Base-by-base conservation (phyloP, 2,329 filamentous ascomycete species). In the Penicillium frequentans region DNA sequence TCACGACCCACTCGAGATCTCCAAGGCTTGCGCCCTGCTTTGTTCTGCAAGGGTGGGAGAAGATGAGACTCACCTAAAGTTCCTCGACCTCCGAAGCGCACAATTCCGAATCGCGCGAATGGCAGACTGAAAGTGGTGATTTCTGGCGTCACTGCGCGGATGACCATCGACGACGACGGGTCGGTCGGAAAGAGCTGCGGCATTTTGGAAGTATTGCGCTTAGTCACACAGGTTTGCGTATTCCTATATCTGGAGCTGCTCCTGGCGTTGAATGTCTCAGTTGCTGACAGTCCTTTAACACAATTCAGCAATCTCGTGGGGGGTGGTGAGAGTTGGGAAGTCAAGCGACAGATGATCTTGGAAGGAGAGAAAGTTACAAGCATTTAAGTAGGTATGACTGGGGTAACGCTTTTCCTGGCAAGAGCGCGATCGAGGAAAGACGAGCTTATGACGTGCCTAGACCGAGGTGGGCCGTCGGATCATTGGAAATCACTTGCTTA, bases 81-180 rank as follows among this genome's bases (percentile, higher is more conserved):
- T 60, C 86, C 93, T 69, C 95, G 84, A 46, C 92, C 93, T 55
- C 95, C 95, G 68, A 99, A 82, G 70, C 91, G 91, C 68, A 96
- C 77, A 49, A 79, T 81, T 50, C 92, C 92, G 68, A 90, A 90
- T 47, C 95, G 90, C 51, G 84, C 76, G 76, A 99, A 99, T 8
- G 95, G 95, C 2, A 92, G 83, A 10, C 72, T 79, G 61, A 77
- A 70, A n/a, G 73, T 77, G 24, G 76, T 65, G 54, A 96, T 83
- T 64, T 89, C 87, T 14, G 90, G 89, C 2, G 90, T 90, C 66
- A 98, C 78, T 66, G 92, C 84, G 62, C 93, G 90, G 69, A 96
- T 93, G 59, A 96, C 91, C 89, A 96, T 96, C 62, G 95, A 87
- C 69, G 90, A 86, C 19, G 86, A 84, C 13, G 93, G 92, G 67